A percentile compares a stretch with the other conserved stretches of the same genome.
Conservation (phyloP, 805 yeast species). For the Lachancea sp. region DNA sequence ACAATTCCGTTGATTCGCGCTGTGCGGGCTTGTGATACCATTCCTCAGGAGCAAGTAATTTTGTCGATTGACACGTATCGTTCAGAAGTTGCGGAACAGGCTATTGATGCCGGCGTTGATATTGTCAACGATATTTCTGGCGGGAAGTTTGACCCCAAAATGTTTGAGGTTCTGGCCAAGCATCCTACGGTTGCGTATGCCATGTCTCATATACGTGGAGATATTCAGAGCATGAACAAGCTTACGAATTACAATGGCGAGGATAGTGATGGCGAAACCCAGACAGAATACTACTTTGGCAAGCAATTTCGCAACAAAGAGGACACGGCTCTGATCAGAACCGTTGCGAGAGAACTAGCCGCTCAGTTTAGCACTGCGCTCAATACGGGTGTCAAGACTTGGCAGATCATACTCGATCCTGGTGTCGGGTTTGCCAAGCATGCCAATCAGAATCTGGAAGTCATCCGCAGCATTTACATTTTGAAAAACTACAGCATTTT, state of each 20-base stretch:
- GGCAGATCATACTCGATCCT: slow-evolving; percentile 92
- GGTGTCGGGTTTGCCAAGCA: slow-evolving; percentile 96
- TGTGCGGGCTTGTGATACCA: slow-evolving; percentile 42
- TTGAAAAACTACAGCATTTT: slow-evolving; percentile 43
- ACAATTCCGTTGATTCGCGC: slow-evolving; percentile 64
- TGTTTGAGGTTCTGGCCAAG: slow-evolving; percentile 64
- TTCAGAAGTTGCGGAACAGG: slow-evolving; percentile 60
- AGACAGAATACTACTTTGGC: slow-evolving; percentile 16
- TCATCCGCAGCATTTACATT: slow-evolving; percentile 46
- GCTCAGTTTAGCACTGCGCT: slow-evolving; percentile 50
- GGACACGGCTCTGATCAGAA: slow-evolving; percentile 40
- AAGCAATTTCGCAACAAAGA: slow-evolving; percentile 16
- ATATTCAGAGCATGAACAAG: slow-evolving; percentile 62
- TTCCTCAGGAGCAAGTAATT: slow-evolving; percentile 37
- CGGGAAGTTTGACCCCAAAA: slow-evolving; percentile 61
- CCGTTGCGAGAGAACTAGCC: slow-evolving; percentile 61
- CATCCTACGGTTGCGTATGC: slow-evolving; percentile 65
- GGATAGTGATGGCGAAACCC: slow-evolving; percentile 26
- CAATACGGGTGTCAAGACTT: slow-evolving; percentile 60
- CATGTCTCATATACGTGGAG: slow-evolving; percentile 80
- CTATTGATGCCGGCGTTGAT: slow-evolving; percentile 75
- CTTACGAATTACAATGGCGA: slow-evolving; percentile 46
- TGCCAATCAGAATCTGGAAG: slow-evolving; percentile 56
- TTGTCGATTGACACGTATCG: slow-evolving; percentile 89
- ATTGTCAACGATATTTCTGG: slow-evolving; percentile 87